Base-by-base conservation (phyloP, 1,284 basidiomycete genomes). In the Coniferiporia weirii region DNA sequence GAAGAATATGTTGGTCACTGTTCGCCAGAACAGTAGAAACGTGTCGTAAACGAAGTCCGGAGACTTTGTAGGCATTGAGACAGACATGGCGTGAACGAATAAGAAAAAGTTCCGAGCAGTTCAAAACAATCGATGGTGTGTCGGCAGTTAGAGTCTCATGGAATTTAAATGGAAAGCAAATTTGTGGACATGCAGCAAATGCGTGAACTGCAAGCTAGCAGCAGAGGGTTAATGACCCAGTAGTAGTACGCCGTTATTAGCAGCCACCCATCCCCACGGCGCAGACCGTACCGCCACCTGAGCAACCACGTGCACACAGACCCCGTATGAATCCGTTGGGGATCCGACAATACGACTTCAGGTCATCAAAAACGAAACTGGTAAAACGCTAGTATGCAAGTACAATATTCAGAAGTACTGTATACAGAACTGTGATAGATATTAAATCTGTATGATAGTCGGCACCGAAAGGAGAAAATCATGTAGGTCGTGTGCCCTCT, bases 1-100 rank as follows among this genome's bases (percentile, higher is more conserved):
- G 79, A 99, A 99, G 81, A 99, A 99, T 67, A 99, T 88, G 73
- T 93, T 93, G 67, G 92, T 93, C 63, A 99, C 83, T 20, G 86
- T 78, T 60, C 88, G 78, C 91, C 91, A 91, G 73, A 92, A 89
- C 44, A 87, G 68, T 70, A 93, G 80, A 17, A 81, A 81, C 49
- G 77, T 75, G 66, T 90, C 84, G 68, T 91, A 91, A 61, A 73
- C 66, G 48, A 76, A 47, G 63, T 71, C 70, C 15, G 67, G 63
- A 48, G 49, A 52, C 57, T 50, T 55, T 13, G 40, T 34, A 38
- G 61, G 57, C 57, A 59, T 56, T 36, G 60, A 49, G 13, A 58
- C 43, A 20, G 59, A 61, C 59, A 57, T 57, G 45, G 51, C 32
- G 57, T 20, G 36, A 20, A 49, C 27, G 20, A 43, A 40, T n/a